Conservation (phyloP, 345 rosid species). For the Geranium rotundifolium region DNA sequence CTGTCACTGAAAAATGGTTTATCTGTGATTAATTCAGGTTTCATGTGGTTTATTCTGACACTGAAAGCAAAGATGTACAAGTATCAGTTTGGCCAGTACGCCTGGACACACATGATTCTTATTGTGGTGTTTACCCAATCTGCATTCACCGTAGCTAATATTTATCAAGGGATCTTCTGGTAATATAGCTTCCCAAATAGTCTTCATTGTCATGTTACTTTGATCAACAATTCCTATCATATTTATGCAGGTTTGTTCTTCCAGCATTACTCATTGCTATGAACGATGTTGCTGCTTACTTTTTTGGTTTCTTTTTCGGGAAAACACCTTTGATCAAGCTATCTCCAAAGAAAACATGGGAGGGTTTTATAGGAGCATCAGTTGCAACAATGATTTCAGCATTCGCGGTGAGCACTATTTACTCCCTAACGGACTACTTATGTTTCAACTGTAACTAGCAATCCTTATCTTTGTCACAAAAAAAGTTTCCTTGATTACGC, state of each 20-base stretch:
- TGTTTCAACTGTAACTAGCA: constrained; percentile 2
- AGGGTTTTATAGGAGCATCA: constrained; percentile 93
- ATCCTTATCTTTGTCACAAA: too few species aligned
- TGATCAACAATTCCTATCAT: not conserved
- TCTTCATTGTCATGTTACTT: not conserved
- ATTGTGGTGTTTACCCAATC: constrained; percentile 96
- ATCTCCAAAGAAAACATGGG: constrained; percentile 99
- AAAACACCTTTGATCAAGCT: constrained; percentile 88
- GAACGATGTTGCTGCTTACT: constrained; percentile 83
- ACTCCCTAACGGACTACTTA: too few species aligned
- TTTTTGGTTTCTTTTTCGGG: constrained; percentile 95
- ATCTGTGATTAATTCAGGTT: constrained; percentile 36
- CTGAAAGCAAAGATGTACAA: constrained; percentile 97
- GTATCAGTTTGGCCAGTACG: constrained; percentile 98
- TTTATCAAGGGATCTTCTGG: constrained; percentile 98
- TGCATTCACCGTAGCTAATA: constrained; percentile 92
- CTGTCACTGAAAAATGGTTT: constrained; percentile 1
- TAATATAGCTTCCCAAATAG: constrained; percentile 7
- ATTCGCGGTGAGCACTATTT: constrained; percentile 47
- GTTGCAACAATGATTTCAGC: constrained; percentile 84
- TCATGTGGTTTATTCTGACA: constrained; percentile 96
- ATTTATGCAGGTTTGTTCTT: constrained; percentile 76
- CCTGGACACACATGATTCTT: constrained; percentile 99
- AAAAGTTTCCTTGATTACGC: too few species aligned
- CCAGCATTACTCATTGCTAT: constrained; percentile 92